phyloP scores from a whole-genome alignment of 257 asterid genomes.

The Salvia splendens region DNA sequence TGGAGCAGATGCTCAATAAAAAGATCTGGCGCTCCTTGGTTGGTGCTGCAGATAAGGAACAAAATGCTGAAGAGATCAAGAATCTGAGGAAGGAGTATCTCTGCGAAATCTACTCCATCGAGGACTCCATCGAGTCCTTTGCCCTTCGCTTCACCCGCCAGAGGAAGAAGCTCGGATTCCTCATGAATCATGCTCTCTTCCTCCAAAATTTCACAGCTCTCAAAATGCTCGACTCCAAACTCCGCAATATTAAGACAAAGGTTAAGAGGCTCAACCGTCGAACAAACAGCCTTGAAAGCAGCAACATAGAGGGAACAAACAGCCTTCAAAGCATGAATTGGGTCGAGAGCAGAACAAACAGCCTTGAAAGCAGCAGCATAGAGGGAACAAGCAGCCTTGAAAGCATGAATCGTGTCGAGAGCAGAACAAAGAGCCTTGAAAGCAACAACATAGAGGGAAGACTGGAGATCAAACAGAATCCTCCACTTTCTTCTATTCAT shows the following conservation, averaged over 20 bases:
- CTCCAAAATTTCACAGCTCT: constrained; percentile 24
- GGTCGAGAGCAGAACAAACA: too few relatives aligned
- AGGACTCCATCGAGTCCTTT: constrained; percentile 27
- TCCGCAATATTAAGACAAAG: background rate
- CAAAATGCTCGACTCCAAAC: constrained; percentile 19
- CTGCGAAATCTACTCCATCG: constrained; percentile 7
- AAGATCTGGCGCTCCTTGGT: background rate
- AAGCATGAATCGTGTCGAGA: too few relatives aligned
- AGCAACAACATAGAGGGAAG: background rate
- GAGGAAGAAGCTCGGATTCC: constrained; percentile 16
- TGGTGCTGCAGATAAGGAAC: constrained; percentile 11
- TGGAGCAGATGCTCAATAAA: background rate
- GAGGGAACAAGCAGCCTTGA: too few relatives aligned
- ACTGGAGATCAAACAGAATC: background rate
- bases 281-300: background rate
- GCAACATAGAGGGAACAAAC: background rate
- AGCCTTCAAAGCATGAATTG: too few relatives aligned
- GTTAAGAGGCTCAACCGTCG: background rate
- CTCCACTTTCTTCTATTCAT: background rate
- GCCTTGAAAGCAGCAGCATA: too few relatives aligned
- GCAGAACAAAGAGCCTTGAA: background rate
- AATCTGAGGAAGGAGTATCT: background rate
- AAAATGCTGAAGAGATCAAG: background rate
- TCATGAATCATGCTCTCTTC: constrained; percentile 31
- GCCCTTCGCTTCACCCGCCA: constrained; percentile 26